Percentiles rank a stretch among this genome's conserved stretches.
Evolutionary conservation across 208 protist genomes (phyloP).

Genomic region (Porcisia hertigi): DNA sequence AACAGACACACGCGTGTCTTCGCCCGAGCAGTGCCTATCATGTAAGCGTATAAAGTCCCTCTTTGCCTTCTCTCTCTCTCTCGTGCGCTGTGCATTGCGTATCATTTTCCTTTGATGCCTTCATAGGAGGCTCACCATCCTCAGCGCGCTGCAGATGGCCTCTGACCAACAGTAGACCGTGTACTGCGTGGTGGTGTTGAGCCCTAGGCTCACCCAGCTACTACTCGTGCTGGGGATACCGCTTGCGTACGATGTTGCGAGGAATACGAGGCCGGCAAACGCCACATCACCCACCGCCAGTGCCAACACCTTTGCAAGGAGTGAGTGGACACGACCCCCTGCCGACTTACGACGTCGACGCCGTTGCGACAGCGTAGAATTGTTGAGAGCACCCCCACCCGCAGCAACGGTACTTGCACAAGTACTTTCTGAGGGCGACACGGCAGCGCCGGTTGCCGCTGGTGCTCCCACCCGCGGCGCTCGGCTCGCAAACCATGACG

Average conservation of each 20-base stretch:
- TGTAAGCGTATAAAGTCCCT: neutral
- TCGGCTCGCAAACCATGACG: neutral
- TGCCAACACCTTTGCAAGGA: neutral
- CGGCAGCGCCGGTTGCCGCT: neutral
- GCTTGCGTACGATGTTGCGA: slow-evolving; percentile 9
- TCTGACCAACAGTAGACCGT: slow-evolving; percentile 27
- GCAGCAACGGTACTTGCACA: neutral
- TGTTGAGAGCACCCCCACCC: neutral
- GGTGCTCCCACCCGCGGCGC: neutral
- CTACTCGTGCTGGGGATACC: neutral
- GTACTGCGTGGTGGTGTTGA: slow-evolving; percentile 15
- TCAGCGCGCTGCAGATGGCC: slow-evolving; percentile 6
- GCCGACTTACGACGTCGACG: neutral
- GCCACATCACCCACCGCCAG: slow-evolving; percentile 13
- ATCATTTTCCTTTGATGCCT: neutral
- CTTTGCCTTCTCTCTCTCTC: neutral
- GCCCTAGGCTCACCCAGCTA: slow-evolving; percentile 11
- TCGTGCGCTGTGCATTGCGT: neutral
- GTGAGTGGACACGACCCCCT: slow-evolving; percentile 1
- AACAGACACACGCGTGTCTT: neutral
- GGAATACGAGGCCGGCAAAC: slow-evolving; percentile 14
- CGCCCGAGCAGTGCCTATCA: neutral
- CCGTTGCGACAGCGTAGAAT: neutral
- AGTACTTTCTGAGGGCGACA: no score
- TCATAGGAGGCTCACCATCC: slow-evolving; percentile 1